These are phyloP conservation scores for Pyrenophora graminea DNA, from an alignment of 2,329 filamentous ascomycete species.

Conservation along the genomic window DNA sequence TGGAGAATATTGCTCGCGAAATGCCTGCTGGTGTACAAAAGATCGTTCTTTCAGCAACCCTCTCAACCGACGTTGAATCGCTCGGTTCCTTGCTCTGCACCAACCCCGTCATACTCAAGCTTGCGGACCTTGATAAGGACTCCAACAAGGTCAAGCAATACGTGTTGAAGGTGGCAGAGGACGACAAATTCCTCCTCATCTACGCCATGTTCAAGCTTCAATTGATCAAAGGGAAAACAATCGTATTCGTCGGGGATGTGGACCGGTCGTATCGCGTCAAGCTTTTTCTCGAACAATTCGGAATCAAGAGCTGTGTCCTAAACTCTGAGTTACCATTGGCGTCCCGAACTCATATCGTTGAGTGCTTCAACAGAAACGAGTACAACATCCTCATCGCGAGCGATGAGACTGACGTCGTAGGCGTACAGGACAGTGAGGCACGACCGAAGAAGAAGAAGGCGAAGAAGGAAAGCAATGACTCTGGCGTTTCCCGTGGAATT, in stretches of 20 bases:
- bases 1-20: slow-evolving; percentile 75
- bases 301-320: slow-evolving; percentile 87
- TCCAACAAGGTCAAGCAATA: slow-evolving; percentile 82
- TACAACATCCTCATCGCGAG: slow-evolving; percentile 98
- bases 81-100: slow-evolving; percentile 85
- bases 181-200: slow-evolving; percentile 91
- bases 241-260: slow-evolving; percentile 82
- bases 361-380: slow-evolving; percentile 94
- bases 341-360: slow-evolving; percentile 88
- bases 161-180: slow-evolving; percentile 89
- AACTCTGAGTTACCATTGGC: slow-evolving; percentile 96
- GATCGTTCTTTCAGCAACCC: slow-evolving; percentile 89
- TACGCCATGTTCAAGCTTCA: slow-evolving; percentile 97
- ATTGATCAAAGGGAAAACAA: slow-evolving; percentile 89
- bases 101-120: slow-evolving; percentile 75
- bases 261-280: slow-evolving; percentile 91
- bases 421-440: slow-evolving; percentile 54
- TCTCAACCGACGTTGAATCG: slow-evolving; percentile 84
- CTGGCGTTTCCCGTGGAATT: slow-evolving; percentile 92
- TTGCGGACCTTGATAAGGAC: slow-evolving; percentile 81
- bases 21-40: slow-evolving; percentile 87
- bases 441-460: slow-evolving; percentile 59
- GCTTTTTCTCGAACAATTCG: slow-evolving; percentile 95
- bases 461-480: slow-evolving; percentile 76
- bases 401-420: slow-evolving; percentile 85